Evolutionary conservation across 2,329 filamentous ascomycete genomes (phyloP), one percentile per base, ranked within the genome.

Genomic region (Camillea tinctor): DNA sequence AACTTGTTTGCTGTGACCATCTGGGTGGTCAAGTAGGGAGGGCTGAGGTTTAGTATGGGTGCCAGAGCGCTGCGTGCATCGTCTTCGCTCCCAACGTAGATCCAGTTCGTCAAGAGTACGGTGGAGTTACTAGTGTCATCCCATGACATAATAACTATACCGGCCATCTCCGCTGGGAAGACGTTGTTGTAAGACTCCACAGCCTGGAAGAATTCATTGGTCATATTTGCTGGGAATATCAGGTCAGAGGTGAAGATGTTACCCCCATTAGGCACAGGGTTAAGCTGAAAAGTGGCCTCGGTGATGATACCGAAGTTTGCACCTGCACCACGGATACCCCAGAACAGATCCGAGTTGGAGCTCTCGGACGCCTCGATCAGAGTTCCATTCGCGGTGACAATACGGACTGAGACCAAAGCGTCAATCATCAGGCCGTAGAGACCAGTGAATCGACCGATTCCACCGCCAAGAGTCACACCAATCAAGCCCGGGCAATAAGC

Each of bases 271-370:
- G 23, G 22, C 3, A 52, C 21, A 5, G 48, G 48, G 1, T 52
- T 36, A 17, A 63, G 19, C 21, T 56, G 3, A 49, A 56, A 61
- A 30, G 30, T 56, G 13, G 61, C 59, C 2, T 57, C 60, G 1
- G 30, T 54, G n/a, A 64, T 19, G 54, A 71, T 62, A 19, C 67
- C 69, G 44, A 72, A 70, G 49, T 70, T 72, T 8, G 60, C 54
- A 1, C 68, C 70, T 6, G 69, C 69, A 7, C 70, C 70, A 13
- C 62, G 62, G n/a, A 71, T 58, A 3, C 58, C 69, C 66, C 67
- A 71, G 63, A 30, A 30, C 13, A 30, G 26, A 30, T 30, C 26
- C 13, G 26, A 13, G 26, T 30, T 30, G 26, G 26, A 30, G 26
- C 6, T 30, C 13, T 6, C 26, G 13, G 26, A 30, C 6, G 13